Evolutionary conservation across 768 basidiomycete species (phyloP), one percentile per base, ranked within the genome.

Genomic region (Tricholoma flavovirens): DNA sequence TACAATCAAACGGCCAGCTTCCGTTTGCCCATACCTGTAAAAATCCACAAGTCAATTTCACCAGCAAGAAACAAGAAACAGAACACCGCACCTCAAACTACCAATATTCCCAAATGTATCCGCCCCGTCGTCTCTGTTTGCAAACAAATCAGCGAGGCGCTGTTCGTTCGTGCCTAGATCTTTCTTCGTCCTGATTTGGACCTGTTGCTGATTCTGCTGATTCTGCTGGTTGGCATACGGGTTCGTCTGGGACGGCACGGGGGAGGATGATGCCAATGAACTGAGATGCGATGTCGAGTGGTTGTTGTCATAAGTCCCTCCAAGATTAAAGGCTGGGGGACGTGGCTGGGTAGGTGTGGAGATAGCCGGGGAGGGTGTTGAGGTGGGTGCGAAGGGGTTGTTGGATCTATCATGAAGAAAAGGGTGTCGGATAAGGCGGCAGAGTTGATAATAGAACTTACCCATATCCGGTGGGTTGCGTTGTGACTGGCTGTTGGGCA

Each of bases 51-150:
- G 8, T 54, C 38, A 55, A n/a, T n/a, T 6, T 2, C 22, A 11
- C 14, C 38, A 1, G 14, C 17, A 15, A 40, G n/a, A 36, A 32
- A 60, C 21, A 43, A 15, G 62, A 38, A 59, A 33, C n/a, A 33
- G 29, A 30, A 48, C 63, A 59, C 73, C 77, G 58, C 53, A 84
- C 77, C 94, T 82, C 59, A 96, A 67, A 51, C 76, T 59, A 17
- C 96, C 96, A 30, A 83, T 63, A 68, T 98, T 99, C 51, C 96
- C 96, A 66, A 98, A 98, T 53, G 96, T 96, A 72, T 99, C 97
- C 67, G 89, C 76, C 1, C 97, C 96, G 62, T 91, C 93, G 55
- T 97, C 95, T 51, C 87, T 79, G 65, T 90, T 91, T 5, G 91
- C 95, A 59, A 98, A 85, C 62, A 98, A 71, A 53, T 70, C 75